Conservation (phyloP, 352 stramenopile species). For the Globisporangium heterothallicum region DNA sequence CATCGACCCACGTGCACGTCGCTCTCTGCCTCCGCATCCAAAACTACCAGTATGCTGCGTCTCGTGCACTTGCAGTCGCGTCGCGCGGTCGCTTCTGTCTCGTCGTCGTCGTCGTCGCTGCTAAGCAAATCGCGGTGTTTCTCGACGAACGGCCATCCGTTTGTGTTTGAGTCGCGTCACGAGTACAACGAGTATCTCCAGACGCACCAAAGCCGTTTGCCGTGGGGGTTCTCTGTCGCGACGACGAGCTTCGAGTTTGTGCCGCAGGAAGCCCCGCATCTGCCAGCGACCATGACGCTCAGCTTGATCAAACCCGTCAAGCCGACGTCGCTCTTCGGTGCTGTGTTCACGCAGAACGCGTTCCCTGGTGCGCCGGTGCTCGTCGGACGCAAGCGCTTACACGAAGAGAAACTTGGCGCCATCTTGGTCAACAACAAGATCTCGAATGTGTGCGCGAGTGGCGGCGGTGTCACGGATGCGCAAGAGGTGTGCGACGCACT, state of each 20-base stretch:
- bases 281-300: conserved; percentile 83
- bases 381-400: conserved; percentile 89
- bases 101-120: conserved; percentile 10
- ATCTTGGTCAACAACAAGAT: conserved; percentile 99
- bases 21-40: no score
- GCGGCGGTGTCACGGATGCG: conserved; percentile 89
- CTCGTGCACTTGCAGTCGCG: conserved; percentile 14
- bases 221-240: conserved; percentile 80
- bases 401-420: conserved; percentile 86
- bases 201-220: conserved; percentile 72
- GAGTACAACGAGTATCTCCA: conserved; percentile 80
- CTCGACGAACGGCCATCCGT: conserved; percentile 46
- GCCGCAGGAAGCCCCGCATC: conserved; percentile 72
- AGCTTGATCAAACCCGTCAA: conserved; percentile 83
- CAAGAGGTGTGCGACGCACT: conserved; percentile 92
- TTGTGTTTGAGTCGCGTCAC: conserved; percentile 76
- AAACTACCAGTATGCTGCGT: conserved; percentile 10
- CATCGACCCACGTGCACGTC: neutral
- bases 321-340: conserved; percentile 83
- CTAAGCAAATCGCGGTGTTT: conserved; percentile 27
- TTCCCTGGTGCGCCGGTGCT: conserved; percentile 88
- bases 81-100: conserved; percentile 9
- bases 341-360: conserved; percentile 89
- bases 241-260: conserved; percentile 84
- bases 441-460: conserved; percentile 96